Evolutionary conservation across 73 alveolate genomes (phyloP), one percentile per base, ranked within the genome.

Genomic region (Paraurostyla sp.): DNA sequence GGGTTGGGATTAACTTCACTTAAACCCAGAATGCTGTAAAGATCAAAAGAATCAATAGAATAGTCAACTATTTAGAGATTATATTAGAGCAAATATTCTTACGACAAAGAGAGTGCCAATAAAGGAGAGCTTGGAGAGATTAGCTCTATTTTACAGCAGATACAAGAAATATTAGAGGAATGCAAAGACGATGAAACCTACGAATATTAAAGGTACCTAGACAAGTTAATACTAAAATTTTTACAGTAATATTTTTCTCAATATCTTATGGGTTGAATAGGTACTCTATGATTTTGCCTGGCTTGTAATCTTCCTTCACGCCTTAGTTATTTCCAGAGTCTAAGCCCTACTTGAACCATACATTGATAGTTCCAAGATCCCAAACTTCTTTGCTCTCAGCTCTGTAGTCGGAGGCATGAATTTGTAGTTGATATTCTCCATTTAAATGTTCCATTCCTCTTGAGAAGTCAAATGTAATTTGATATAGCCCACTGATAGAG

Each of bases 1-100:
- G 73, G 20, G 75, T 75, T 6, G 87, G 87, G 33, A 75, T 75
- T 9, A 75, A 29, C 54, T 75, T 75, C 33, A 75, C 87, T 32
- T 43, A 7, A 32, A 46, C 25, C 71, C 71, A 75, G 87, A 75
- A 75, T 49, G 73, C 73, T 11, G 87, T 49, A 51, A 75, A 75
- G 75, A 75, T 75, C 6, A n/a, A 4, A 73, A 75, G 33, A 33
- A 75, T 75, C 11, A 75, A 15, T 22, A 75, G 76, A 15, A 69
- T 69, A 46, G 78, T 60, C 15, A 23, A 25, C 78, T 60, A 60
- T 33, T 29, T 30, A 3, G 50, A 60, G 22, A 33, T 16, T 60
- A 27, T 9, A 60, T 29, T 54, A 9, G 13, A 60, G 6, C 25
- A 6, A n/a, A 27, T 16, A 9, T 7, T 35, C 36, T 75, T 27